Percentiles rank a stretch among this genome's conserved stretches.
phyloP scores from a whole-genome alignment of 2,329 filamentous ascomycete species.

The Colletotrichum navitas region DNA sequence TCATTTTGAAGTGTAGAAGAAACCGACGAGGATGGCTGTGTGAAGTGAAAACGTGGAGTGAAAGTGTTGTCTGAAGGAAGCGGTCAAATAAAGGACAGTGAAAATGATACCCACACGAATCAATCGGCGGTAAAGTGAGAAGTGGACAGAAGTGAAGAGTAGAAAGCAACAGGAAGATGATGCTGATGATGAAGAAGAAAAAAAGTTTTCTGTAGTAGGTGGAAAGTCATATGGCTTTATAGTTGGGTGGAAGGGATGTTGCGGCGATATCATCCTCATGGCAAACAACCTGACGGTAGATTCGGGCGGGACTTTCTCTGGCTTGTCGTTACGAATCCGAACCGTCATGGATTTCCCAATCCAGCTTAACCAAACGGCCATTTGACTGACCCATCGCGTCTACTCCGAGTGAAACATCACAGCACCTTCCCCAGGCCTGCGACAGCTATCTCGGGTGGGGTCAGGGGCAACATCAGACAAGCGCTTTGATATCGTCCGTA shows the following conservation, averaged over 20 bases:
- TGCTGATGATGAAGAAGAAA: background rate
- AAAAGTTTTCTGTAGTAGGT: background rate
- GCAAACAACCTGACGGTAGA: background rate
- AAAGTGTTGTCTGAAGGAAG: background rate
- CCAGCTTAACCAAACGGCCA: constrained; percentile 4
- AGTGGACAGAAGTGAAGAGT: constrained; percentile 5
- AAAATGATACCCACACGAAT: constrained; percentile 24
- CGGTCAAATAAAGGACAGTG: background rate
- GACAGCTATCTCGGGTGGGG: constrained; percentile 10
- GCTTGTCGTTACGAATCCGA: background rate
- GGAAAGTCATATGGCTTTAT: constrained; percentile 18
- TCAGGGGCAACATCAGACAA: background rate
- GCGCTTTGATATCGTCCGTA: background rate
- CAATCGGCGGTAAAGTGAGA: constrained; percentile 33
- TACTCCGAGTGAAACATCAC: constrained; percentile 36
- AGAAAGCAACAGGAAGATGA: constrained; percentile 11
- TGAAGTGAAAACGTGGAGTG: no score
- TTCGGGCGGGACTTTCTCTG: no score
- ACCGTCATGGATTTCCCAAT: background rate
- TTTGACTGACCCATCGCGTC: constrained; percentile 18
- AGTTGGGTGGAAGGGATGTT: background rate
- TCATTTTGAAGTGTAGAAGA: constrained; percentile 35
- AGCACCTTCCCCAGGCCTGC: constrained; percentile 13
- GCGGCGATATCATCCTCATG: background rate
- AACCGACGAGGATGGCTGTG: no score